Conservation (phyloP, 176 grass and related monocot genomes). For the Lolium perenne region DNA sequence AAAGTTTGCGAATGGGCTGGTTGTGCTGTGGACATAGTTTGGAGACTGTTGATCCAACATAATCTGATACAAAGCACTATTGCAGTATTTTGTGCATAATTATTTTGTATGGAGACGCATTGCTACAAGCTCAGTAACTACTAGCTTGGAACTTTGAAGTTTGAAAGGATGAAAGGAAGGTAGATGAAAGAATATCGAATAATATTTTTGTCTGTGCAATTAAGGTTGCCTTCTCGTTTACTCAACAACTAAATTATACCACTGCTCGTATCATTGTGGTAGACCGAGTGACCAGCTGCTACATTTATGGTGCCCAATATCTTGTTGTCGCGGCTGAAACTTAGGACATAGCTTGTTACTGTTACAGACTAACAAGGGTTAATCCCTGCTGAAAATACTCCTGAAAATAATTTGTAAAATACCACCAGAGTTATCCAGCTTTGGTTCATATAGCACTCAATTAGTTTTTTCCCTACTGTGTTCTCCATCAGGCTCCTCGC, state of each 20-base stretch:
- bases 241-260: conserved; percentile 1
- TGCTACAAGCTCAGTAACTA: background rate
- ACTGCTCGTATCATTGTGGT: background rate
- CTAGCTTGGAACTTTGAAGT: conserved; percentile 23
- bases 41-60: too few relatives aligned
- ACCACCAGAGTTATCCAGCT: background rate
- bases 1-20: background rate
- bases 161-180: background rate
- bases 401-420: background rate
- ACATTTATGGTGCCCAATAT: background rate
- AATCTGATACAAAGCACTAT: background rate
- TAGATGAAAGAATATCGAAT: background rate
- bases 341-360: background rate
- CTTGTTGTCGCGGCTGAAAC: background rate
- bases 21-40: background rate
- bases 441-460: background rate
- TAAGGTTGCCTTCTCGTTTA: background rate
- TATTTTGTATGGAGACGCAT: conserved; percentile 22
- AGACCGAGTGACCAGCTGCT: background rate
- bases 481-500: background rate
- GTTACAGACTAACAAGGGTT: background rate
- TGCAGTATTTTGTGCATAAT: background rate
- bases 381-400: background rate
- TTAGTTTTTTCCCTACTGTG: background rate
- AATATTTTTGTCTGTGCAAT: background rate